Evolutionary conservation across 2,329 filamentous ascomycete genomes (phyloP).

Genomic region (Ophiostoma triangulosporum): DNA sequence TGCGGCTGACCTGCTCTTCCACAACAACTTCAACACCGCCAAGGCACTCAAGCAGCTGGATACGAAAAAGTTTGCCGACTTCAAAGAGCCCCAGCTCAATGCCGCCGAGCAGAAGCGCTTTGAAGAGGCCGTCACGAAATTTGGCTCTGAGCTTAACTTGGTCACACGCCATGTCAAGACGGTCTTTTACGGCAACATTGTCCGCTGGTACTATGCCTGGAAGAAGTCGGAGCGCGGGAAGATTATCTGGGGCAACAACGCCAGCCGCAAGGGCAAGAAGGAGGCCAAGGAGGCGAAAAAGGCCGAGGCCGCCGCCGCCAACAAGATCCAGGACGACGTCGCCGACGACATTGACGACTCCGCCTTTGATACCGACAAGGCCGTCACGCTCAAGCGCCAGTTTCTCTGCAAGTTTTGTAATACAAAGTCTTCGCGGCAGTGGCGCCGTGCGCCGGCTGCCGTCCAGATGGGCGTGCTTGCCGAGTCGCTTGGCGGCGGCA

Average conservation of each 20-base stretch:
- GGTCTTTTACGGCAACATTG: conserved; percentile 64
- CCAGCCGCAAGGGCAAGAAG: conserved; percentile 80
- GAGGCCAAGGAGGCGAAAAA: conserved; percentile 68
- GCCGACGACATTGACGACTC: conserved; percentile 90
- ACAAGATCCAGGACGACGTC: conserved; percentile 79
- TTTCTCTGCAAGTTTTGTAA: conserved; percentile 93
- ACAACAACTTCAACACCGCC: conserved; percentile 56
- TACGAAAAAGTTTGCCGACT: conserved; percentile 52
- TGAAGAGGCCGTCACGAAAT: conserved; percentile 80
- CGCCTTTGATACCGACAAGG: conserved; percentile 85
- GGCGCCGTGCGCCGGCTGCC: conserved; percentile 76
- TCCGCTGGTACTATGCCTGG: conserved; percentile 95
- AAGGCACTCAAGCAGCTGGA: conserved; percentile 57
- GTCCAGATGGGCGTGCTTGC: conserved; percentile 21
- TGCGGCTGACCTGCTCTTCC: conserved; percentile 60
- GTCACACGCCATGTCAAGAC: conserved; percentile 80
- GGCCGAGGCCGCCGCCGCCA: conserved; percentile 48
- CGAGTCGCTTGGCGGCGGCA: conserved; percentile 50
- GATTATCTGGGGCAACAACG: conserved; percentile 81
- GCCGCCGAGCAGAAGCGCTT: conserved; percentile 76
- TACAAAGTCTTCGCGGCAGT: conserved; percentile 68
- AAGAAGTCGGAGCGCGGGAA: conserved; percentile 82
- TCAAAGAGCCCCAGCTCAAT: conserved; percentile 74
- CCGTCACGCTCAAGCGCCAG: conserved; percentile 58
- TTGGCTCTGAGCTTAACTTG: conserved; percentile 74